Conservation (phyloP, 2,329 filamentous ascomycete species). For the Trichoderma sp. region DNA sequence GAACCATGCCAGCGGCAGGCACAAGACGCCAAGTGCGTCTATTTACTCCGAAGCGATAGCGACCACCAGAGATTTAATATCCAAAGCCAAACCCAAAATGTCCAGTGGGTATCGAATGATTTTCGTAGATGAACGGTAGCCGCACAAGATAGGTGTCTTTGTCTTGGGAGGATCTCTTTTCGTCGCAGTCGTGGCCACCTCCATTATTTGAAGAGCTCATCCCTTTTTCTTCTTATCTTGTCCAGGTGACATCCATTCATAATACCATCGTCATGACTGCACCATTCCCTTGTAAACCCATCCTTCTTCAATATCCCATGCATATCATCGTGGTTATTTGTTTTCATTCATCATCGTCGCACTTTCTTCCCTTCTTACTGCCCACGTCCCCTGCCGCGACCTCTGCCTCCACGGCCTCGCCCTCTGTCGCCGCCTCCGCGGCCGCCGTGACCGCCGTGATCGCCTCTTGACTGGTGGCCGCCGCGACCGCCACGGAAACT, state of each 20-base stretch:
- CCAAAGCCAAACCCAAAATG: not conserved
- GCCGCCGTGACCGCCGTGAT: conserved; percentile 49
- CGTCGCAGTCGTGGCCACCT: not conserved
- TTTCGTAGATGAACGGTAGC: not conserved
- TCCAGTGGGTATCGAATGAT: conserved; percentile 9
- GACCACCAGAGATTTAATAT: not conserved
- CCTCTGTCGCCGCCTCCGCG: conserved; percentile 52
- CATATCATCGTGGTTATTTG: not conserved
- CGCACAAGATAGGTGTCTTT: not conserved
- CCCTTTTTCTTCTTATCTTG: not conserved
- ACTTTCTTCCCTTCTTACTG: conserved; percentile 23
- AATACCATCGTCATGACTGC: not conserved
- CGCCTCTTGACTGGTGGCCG: conserved; percentile 59
- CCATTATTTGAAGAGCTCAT: not conserved
- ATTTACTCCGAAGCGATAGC: not conserved
- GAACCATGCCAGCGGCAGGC: not conserved
- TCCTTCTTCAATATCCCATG: not conserved
- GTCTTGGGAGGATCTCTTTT: not conserved
- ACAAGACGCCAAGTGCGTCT: not conserved
- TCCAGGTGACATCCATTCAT: not conserved
- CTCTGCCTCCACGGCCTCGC: conserved; percentile 41
- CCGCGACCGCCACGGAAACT: conserved; percentile 67
- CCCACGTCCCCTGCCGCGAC: conserved; percentile 41
- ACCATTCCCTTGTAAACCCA: too few relatives aligned
- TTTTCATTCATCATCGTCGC: not conserved